Evolutionary conservation across 106 monocot species (phyloP), one percentile per base, ranked within the genome.

Genomic region (Alisma plantagoaquatica): DNA sequence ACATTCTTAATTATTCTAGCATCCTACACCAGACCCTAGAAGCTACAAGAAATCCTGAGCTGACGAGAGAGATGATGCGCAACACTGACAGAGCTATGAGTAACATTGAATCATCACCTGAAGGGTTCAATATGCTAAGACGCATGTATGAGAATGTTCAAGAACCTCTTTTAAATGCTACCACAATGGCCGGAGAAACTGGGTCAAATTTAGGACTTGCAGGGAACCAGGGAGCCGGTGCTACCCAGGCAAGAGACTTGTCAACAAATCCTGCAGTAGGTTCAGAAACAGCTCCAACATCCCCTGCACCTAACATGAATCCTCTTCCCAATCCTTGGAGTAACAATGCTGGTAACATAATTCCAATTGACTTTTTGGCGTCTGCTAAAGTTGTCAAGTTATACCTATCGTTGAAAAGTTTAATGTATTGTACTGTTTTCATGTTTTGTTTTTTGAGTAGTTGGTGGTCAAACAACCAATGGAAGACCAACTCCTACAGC

Each of bases 81-180:
- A 93, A 93, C 69, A 93, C 93, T 11, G 93, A 93, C 53, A 71
- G 93, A 64, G 93, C 93, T 14, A 93, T 93, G 93, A 93, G 93
- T 57, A 93, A 93, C 61, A 93, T 93, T 51, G 93, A 93, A 57
- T 80, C 87, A 41, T 87, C 87, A 30, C 93, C 93, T 17, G 87
- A 93, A 75, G 93, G 93, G 28, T 93, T 93, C 66, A 93, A 93
- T 51, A 87, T 87, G 87, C 83, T 93, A 3, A 72, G 93, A 46
- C 76, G 87, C 55, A 93, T 93, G 93, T 87, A 93, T 65, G 87
- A 93, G 71, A 93, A 76, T 18, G 83, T 93, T 31, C 93, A 93
- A 57, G 93, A 93, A 46, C 93, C 93, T 2, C 87, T 93, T 41
- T 60, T 93, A 25, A 93, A 93, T 79, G 87, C 93, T 15, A 80